Evolutionary conservation across 2,329 filamentous ascomycete genomes (phyloP).

Genomic region (Fusarium humuli): DNA sequence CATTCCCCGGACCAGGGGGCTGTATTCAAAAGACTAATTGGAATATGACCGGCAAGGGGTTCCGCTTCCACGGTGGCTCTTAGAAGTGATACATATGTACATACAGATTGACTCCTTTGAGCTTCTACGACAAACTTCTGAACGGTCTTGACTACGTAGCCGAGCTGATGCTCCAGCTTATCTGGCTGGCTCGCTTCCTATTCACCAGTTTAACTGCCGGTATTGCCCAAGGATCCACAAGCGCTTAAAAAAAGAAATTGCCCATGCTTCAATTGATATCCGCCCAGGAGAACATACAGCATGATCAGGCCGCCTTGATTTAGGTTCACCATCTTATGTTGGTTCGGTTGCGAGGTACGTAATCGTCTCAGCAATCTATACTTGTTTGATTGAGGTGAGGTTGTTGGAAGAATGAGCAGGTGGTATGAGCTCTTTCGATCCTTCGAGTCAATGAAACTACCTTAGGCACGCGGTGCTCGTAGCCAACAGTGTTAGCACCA

Average conservation of each 20-base stretch:
- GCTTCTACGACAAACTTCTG: constrained; percentile 28
- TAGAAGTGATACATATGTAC: constrained; percentile 37
- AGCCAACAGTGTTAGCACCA: not conserved
- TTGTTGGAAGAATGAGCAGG: not conserved
- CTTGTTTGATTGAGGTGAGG: not conserved
- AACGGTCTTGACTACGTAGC: constrained; percentile 26
- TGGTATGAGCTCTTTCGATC: not conserved
- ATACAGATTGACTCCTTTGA: constrained; percentile 35
- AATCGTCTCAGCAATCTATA: not conserved
- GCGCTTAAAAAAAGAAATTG: constrained; percentile 32
- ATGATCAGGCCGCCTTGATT: constrained; percentile 31
- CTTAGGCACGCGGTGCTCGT: not conserved
- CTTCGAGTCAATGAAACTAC: not conserved
- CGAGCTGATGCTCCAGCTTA: constrained; percentile 38
- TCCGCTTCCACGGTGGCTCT: constrained; percentile 49
- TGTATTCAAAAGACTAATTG: constrained; percentile 35
- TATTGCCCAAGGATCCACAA: constrained; percentile 32
- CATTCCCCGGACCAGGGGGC: constrained; percentile 44
- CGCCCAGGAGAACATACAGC: constrained; percentile 28
- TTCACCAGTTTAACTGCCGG: constrained; percentile 45
- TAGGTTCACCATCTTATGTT: constrained; percentile 18
- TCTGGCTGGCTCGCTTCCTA: constrained; percentile 34
- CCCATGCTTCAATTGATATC: constrained; percentile 33
- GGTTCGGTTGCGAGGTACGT: constrained; percentile 11
- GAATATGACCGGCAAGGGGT: constrained; percentile 47